These are phyloP conservation scores for Gloeostereum incarnatum DNA, from an alignment of 768 basidiomycete genomes.

Conservation along the genomic window DNA sequence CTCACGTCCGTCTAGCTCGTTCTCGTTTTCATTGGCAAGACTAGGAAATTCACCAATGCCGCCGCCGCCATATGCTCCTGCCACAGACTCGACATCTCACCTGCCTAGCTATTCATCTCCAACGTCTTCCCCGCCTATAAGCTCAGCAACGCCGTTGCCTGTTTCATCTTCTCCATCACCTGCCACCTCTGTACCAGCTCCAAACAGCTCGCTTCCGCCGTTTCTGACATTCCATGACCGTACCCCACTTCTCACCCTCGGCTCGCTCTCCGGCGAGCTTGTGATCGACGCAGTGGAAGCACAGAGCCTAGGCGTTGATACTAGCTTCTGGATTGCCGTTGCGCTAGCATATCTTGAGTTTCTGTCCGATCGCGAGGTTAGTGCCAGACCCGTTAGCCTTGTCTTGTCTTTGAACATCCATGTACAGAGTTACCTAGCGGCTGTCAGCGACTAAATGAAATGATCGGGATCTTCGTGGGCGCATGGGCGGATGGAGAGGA, in stretches of 20 bases:
- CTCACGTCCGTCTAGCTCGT: slow-evolving; percentile 45
- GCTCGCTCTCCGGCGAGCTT: slow-evolving; percentile 49
- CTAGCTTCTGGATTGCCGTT: slow-evolving; percentile 70
- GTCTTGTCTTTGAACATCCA: background rate
- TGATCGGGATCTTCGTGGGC: slow-evolving; percentile 1
- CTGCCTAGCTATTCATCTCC: slow-evolving; percentile 11
- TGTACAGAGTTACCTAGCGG: slow-evolving; percentile 49
- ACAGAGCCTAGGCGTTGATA: slow-evolving; percentile 55
- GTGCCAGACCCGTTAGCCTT: slow-evolving; percentile 12
- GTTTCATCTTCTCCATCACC: slow-evolving; percentile 13
- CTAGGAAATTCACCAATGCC: slow-evolving; percentile 18
- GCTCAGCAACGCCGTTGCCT: slow-evolving; percentile 8
- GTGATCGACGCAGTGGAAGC: slow-evolving; percentile 54
- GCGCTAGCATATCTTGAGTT: slow-evolving; percentile 73
- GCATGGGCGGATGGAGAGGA: background rate
- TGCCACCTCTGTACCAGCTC: slow-evolving; percentile 7
- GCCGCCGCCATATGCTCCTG: slow-evolving; percentile 26
- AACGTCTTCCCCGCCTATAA: too few relatives aligned
- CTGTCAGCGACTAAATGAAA: slow-evolving; percentile 25
- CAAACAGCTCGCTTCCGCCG: slow-evolving; percentile 26
- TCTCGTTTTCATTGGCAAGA: slow-evolving; percentile 49
- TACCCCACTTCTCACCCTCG: slow-evolving; percentile 55
- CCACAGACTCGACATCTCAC: slow-evolving; percentile 9
- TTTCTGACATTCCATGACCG: slow-evolving; percentile 64
- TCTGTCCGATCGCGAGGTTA: slow-evolving; percentile 67